These are phyloP conservation scores for Barnettozyma pratensis DNA, from an alignment of 805 yeast genomes.

Conservation along the genomic window DNA sequence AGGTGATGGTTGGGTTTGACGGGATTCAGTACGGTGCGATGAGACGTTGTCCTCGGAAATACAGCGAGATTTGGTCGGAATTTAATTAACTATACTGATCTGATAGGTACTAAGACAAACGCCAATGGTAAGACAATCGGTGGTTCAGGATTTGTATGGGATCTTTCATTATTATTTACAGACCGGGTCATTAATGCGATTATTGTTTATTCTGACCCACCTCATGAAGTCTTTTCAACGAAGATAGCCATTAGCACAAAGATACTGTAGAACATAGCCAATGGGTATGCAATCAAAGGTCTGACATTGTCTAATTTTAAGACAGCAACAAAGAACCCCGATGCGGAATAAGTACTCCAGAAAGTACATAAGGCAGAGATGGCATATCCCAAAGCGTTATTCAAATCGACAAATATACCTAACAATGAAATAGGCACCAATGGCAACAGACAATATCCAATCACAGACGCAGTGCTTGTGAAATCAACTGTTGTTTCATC, in stretches of 20 bases:
- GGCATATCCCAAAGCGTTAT: conserved; percentile 68
- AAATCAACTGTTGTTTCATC: conserved; percentile 45
- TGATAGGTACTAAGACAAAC: too few relatives aligned
- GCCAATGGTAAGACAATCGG: too few relatives aligned
- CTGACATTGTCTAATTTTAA: conserved; percentile 81
- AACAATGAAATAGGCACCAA: conserved; percentile 73
- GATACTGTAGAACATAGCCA: conserved; percentile 84
- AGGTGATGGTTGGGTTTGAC: too few relatives aligned
- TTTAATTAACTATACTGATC: too few relatives aligned
- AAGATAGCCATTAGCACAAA: conserved; percentile 96
- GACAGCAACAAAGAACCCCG: conserved; percentile 87
- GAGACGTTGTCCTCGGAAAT: too few relatives aligned
- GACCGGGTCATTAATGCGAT: neutral
- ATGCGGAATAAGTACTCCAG: conserved; percentile 93
- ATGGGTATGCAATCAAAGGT: conserved; percentile 87
- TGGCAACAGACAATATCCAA: conserved; percentile 93
- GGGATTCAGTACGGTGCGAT: too few relatives aligned
- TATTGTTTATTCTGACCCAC: neutral
- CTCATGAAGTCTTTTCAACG: conserved; percentile 31
- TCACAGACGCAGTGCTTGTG: conserved; percentile 76
- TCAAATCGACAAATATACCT: conserved; percentile 55
- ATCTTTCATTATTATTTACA: too few relatives aligned
- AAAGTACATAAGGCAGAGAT: conserved; percentile 61
- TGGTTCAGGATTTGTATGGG: too few relatives aligned
- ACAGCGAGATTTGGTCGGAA: too few relatives aligned